Evolutionary conservation across 2,329 filamentous ascomycete species (phyloP).

Genomic region (Xylaria sp.): DNA sequence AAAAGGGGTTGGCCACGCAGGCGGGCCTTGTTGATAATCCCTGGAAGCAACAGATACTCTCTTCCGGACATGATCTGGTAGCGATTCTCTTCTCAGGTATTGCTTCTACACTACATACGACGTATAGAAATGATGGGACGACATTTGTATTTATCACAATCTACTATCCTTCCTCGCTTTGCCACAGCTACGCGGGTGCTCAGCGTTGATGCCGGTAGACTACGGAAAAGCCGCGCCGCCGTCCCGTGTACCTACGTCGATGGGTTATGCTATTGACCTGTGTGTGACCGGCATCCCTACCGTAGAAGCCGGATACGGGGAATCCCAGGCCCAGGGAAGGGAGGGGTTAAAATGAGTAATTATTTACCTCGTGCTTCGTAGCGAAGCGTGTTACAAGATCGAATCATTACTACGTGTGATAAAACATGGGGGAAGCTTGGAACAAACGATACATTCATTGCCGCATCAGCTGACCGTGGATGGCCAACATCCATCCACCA

Average conservation of each 20-base stretch:
- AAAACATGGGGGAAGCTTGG: not conserved
- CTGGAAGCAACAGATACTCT: constrained; percentile 5
- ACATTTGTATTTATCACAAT: constrained; percentile 23
- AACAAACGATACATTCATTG: not conserved
- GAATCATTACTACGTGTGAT: not conserved
- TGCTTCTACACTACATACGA: constrained; percentile 6
- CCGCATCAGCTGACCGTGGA: too few relatives aligned
- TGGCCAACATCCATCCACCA: too few relatives aligned
- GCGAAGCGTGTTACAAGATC: constrained; percentile 21
- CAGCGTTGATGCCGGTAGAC: constrained; percentile 8
- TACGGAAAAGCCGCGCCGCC: constrained; percentile 9
- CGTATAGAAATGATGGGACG: constrained; percentile 22
- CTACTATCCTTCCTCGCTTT: constrained; percentile 13
- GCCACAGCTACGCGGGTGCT: constrained; percentile 2
- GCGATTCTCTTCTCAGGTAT: constrained; percentile 2
- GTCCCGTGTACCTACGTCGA: too few relatives aligned
- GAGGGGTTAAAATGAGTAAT: constrained; percentile 9
- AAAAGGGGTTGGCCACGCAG: constrained; percentile 6
- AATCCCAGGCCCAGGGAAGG: constrained; percentile 9
- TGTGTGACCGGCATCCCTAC: constrained; percentile 16
- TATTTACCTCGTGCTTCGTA: constrained; percentile 7
- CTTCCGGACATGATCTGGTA: constrained; percentile 17
- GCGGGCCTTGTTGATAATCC: constrained; percentile 3
- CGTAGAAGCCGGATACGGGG: constrained; percentile 16
- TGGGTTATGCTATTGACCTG: too few relatives aligned